A percentile compares a stretch with the other conserved stretches of the same genome.
Evolutionary conservation across 495 filamentous ascomycete species (phyloP).

Genomic region (Xylaria castorea): DNA sequence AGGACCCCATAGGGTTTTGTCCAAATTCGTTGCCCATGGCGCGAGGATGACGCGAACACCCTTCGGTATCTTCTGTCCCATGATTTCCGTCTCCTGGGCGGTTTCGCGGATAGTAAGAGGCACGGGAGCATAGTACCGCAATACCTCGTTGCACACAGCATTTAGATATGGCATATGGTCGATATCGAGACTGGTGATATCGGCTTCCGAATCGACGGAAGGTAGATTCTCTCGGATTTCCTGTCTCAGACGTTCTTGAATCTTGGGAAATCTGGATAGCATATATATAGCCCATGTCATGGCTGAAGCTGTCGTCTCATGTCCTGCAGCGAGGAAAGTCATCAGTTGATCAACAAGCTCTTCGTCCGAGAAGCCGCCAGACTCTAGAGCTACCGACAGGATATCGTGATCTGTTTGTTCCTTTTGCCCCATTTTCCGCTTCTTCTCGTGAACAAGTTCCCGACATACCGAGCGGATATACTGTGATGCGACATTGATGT

Average conservation of each 20-base stretch:
- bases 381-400: slow-evolving; percentile 79
- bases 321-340: slow-evolving; percentile 93
- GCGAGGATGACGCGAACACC: slow-evolving; percentile 62
- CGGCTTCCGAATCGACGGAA: slow-evolving; percentile 48
- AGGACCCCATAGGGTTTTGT: slow-evolving; percentile 61
- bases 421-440: slow-evolving; percentile 61
- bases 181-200: slow-evolving; percentile 59
- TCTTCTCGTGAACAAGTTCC: slow-evolving; percentile 72
- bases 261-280: slow-evolving; percentile 53
- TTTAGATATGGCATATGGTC: slow-evolving; percentile 64
- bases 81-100: slow-evolving; percentile 67
- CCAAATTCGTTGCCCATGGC: slow-evolving; percentile 67
- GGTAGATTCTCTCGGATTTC: slow-evolving; percentile 70
- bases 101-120: slow-evolving; percentile 69
- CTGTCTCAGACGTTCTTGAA: slow-evolving; percentile 57
- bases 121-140: slow-evolving; percentile 56
- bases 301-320: slow-evolving; percentile 70
- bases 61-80: slow-evolving; percentile 59
- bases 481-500: slow-evolving; percentile 59
- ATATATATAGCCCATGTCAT: slow-evolving; percentile 65
- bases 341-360: slow-evolving; percentile 89
- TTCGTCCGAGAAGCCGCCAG: slow-evolving; percentile 77
- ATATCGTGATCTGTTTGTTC: slow-evolving; percentile 72
- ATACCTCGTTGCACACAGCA: slow-evolving; percentile 55
- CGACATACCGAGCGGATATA: slow-evolving; percentile 68